Evolutionary conservation across 2,329 filamentous ascomycete species (phyloP).

Genomic region (Salinomyces thailandicus): DNA sequence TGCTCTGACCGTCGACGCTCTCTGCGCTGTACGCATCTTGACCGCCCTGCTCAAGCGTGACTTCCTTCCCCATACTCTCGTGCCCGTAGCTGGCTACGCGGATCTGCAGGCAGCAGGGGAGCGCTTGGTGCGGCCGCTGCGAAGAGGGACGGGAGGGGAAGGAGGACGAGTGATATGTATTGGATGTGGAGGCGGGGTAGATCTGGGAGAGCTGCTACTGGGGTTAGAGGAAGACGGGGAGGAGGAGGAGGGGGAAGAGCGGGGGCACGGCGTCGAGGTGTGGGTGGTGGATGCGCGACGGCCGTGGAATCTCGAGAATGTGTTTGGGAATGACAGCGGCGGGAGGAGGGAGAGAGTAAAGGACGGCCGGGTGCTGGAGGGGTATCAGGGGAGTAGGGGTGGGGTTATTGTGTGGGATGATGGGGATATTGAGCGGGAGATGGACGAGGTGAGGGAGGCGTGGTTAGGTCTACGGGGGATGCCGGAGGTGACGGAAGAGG

Average conservation of each 20-base stretch:
- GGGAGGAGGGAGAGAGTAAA: slow-evolving; percentile 60
- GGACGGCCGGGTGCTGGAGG: slow-evolving; percentile 58
- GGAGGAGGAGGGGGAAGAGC: slow-evolving; percentile 36
- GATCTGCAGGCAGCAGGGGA: slow-evolving; percentile 73
- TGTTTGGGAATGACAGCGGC: slow-evolving; percentile 51
- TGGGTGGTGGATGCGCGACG: slow-evolving; percentile 88
- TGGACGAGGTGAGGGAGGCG: slow-evolving; percentile 63
- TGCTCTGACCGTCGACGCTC: slow-evolving; percentile 85
- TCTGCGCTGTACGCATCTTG: slow-evolving; percentile 90
- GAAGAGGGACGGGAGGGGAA: slow-evolving; percentile 68
- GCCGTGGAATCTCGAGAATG: slow-evolving; percentile 89
- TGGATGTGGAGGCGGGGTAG: slow-evolving; percentile 83
- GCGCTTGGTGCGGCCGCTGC: slow-evolving; percentile 75
- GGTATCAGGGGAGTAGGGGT: slow-evolving; percentile 68
- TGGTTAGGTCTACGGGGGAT: slow-evolving; percentile 81
- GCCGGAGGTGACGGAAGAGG: slow-evolving; percentile 74
- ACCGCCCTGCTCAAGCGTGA: slow-evolving; percentile 91
- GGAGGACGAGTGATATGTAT: slow-evolving; percentile 87
- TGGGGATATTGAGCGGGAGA: slow-evolving; percentile 81
- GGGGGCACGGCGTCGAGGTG: slow-evolving; percentile 74
- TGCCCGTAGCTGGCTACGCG: slow-evolving; percentile 84
- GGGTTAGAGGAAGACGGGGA: slow-evolving; percentile 50
- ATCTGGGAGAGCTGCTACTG: slow-evolving; percentile 62
- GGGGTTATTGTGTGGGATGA: slow-evolving; percentile 94
- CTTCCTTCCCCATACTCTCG: slow-evolving; percentile 95